Conservation (phyloP, 139 green algal species). For the Coelastrella sp. region DNA sequence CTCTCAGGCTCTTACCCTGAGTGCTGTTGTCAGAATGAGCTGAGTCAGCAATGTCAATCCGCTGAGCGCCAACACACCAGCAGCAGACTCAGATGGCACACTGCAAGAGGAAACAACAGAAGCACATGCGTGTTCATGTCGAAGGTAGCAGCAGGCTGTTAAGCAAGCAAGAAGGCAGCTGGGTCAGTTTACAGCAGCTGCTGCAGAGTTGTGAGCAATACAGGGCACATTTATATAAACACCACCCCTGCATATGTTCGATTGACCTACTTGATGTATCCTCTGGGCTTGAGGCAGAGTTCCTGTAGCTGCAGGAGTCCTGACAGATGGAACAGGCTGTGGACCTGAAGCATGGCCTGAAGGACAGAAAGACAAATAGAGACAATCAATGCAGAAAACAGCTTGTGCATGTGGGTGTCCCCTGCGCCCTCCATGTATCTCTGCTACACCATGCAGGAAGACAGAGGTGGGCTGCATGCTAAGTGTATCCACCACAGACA, state of each 20-base stretch:
- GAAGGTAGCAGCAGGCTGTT: no score
- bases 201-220: background rate
- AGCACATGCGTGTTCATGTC: no score
- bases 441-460: no score
- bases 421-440: no score
- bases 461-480: no score
- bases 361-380: no score
- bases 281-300: constrained; percentile 10
- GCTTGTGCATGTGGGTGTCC: no score
- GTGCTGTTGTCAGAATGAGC: background rate
- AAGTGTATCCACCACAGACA: no score
- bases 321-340: constrained; percentile 24
- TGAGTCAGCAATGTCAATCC: background rate
- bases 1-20: background rate
- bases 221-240: background rate
- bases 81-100: background rate
- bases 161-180: background rate
- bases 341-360: constrained; percentile 27
- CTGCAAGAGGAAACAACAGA: background rate
- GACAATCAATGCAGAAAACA: no score
- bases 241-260: background rate
- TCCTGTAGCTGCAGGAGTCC: constrained; percentile 29
- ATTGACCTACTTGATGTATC: constrained; percentile 22
- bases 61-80: background rate
- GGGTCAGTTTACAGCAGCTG: background rate